Evolutionary conservation across 2,329 filamentous ascomycete species (phyloP), one percentile per base, ranked within the genome.

Genomic region (Westerdykella aurantiaca): DNA sequence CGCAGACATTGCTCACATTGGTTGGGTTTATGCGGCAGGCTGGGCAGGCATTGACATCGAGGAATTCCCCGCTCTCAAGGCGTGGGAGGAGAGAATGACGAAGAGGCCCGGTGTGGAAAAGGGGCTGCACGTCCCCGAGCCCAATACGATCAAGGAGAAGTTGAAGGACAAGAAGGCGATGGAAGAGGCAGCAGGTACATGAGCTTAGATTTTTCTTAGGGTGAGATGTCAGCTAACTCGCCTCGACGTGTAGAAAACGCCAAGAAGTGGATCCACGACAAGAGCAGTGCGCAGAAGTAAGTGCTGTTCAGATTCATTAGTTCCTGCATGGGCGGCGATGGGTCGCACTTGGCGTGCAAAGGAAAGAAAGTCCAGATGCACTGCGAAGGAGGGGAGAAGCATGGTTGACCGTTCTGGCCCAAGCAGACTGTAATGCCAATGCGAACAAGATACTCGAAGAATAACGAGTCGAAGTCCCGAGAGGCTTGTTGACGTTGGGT

Each of bases 1-100:
- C 37, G 61, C 61, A 17, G 89, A 95, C 64, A 86, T 95, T 47
- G 75, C 86, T 34, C 80, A 80, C 64, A 89, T 84, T 78, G 86
- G 86, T 21, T 94, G 88, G 88, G 76, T 91, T 4, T 74, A 81
- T 4, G 64, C 67, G 2, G 72, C 78, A 1, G 69, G 72, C 13
- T 80, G 83, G 73, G 72, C 76, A 0, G 83, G 83, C 13, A 62
- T 88, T 35, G 79, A 88, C 40, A 80, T 91, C 43, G 72, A 82
- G 1, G 82, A 89, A 47, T 94, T 91, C 68, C 87, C 88, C 2
- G 65, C 78, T 39, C 64, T 95, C 49, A 81, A 88, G 59, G 80
- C 80, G 31, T 95, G 89, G 89, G 76, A 91, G 49, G 78, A 86
- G 54, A 76, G 74, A 47, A 77, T 95, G 69, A 72, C 82, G 13